A percentile compares a stretch with the other conserved stretches of the same genome.
Evolutionary conservation across 73 alveolate genomes (phyloP).

Genomic region (Paramecium pentaurelia): DNA sequence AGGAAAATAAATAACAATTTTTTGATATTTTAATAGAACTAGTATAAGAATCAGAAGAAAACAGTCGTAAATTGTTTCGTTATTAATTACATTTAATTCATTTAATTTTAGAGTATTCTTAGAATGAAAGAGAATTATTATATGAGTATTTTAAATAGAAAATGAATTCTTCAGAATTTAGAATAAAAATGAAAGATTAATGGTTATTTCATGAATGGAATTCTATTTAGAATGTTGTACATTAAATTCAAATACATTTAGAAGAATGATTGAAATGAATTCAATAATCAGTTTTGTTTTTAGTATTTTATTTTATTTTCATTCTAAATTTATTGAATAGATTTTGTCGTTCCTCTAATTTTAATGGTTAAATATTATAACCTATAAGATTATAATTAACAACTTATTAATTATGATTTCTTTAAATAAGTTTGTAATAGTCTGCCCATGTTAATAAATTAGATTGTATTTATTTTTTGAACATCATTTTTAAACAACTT

Average conservation of each 20-base stretch:
- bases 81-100: background rate
- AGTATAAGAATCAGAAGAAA: background rate
- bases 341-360: background rate
- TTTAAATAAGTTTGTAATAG: background rate
- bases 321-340: background rate
- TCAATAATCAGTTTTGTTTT: background rate
- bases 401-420: background rate
- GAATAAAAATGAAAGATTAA: background rate
- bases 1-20: background rate
- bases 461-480: background rate
- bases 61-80: background rate
- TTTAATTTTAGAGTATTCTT: background rate
- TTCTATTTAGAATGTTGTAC: background rate
- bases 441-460: background rate
- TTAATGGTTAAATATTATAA: background rate
- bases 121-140: background rate
- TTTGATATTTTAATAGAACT: background rate
- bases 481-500: background rate
- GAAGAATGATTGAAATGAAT: background rate
- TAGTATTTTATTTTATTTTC: background rate
- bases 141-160: background rate
- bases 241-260: background rate
- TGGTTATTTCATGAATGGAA: constrained; percentile 5
- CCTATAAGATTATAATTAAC: background rate
- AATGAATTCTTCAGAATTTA: background rate